phyloP scores from a whole-genome alignment of 2,329 filamentous ascomycete species.

The Sclerotinia nivalis region DNA sequence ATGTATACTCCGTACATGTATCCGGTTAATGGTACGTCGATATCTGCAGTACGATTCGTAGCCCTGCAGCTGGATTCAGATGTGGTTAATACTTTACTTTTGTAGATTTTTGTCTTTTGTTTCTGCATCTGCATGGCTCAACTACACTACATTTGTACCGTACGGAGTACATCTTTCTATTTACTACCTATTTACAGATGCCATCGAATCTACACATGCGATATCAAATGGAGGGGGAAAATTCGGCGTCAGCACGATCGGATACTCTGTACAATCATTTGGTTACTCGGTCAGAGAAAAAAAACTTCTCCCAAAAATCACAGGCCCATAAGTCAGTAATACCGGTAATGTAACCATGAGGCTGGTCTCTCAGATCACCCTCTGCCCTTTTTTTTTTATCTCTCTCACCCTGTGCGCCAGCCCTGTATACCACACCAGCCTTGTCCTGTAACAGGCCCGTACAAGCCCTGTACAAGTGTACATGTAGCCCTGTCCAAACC shows the following conservation, averaged over 20 bases:
- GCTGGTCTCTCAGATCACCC: not conserved
- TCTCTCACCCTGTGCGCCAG: too few species aligned
- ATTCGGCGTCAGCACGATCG: not conserved
- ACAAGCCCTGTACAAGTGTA: constrained; percentile 5
- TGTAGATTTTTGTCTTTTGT: too few species aligned
- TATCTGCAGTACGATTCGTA: constrained; percentile 5
- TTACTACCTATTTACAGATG: not conserved
- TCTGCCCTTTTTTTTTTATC: not conserved
- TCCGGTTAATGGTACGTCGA: not conserved
- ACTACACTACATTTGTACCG: too few species aligned
- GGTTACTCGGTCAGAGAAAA: not conserved
- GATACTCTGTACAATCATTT: too few species aligned
- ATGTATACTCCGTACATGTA: not conserved
- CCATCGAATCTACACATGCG: not conserved
- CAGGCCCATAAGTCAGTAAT: not conserved
- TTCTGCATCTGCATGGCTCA: not conserved
- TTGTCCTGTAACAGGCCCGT: not conserved
- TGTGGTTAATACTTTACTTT: not conserved
- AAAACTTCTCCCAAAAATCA: not conserved
- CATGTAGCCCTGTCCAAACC: not conserved
- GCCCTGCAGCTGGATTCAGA: not conserved
- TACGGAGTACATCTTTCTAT: not conserved
- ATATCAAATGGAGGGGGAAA: not conserved
- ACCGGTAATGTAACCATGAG: constrained; percentile 8
- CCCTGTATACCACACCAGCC: not conserved